phyloP scores from a whole-genome alignment of 2,329 filamentous ascomycete genomes.

The Coniochaeta prunicola region DNA sequence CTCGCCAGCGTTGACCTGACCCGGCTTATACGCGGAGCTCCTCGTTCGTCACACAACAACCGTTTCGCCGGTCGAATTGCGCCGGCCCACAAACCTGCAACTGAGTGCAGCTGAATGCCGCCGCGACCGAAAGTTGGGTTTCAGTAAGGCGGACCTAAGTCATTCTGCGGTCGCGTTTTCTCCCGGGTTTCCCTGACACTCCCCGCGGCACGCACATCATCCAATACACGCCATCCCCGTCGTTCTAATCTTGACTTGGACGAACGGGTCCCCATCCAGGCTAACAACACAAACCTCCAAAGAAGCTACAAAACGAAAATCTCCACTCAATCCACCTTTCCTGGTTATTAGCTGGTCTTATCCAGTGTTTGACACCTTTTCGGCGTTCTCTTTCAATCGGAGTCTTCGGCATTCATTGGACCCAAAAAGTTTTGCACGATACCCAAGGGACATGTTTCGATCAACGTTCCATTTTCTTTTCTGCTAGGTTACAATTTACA shows the following conservation, averaged over 20 bases:
- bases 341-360: background rate
- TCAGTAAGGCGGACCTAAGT: background rate
- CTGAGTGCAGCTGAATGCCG: background rate
- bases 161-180: background rate
- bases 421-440: slow-evolving; percentile 10
- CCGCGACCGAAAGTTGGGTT: background rate
- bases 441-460: slow-evolving; percentile 19
- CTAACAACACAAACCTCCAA: background rate
- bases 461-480: slow-evolving; percentile 12
- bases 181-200: background rate
- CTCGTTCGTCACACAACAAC: background rate
- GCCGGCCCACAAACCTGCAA: background rate
- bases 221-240: background rate
- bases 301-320: slow-evolving; percentile 9
- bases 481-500: background rate
- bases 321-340: slow-evolving; percentile 24
- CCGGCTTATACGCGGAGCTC: background rate
- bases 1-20: background rate
- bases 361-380: background rate
- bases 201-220: background rate
- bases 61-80: background rate
- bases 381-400: slow-evolving; percentile 10
- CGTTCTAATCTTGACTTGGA: background rate
- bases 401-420: slow-evolving; percentile 15
- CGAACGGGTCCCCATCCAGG: background rate